Evolutionary conservation across 176 grass and related monocot genomes (phyloP).

Genomic region (Musa itinerans): DNA sequence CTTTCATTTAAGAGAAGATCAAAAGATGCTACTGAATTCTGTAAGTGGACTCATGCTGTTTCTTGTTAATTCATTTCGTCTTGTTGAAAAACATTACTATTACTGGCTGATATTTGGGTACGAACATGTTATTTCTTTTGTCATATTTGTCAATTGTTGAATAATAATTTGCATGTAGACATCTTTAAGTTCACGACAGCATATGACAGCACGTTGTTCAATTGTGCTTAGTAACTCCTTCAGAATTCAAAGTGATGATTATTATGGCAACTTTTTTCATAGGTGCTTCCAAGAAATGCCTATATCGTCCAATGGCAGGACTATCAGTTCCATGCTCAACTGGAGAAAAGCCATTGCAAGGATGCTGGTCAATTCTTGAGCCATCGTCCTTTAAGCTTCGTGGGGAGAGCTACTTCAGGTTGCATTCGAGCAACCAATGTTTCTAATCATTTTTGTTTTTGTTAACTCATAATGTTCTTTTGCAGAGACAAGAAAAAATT

Average conservation of each 20-base stretch:
- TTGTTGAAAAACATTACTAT: neutral
- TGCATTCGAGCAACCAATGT: no score
- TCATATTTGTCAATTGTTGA: no score
- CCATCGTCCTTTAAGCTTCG: conserved; percentile 74
- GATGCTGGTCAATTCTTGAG: conserved; percentile 79
- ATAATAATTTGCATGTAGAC: no score
- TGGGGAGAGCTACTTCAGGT: conserved; percentile 86
- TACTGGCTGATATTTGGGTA: no score
- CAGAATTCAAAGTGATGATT: neutral
- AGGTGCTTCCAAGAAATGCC: conserved; percentile 79
- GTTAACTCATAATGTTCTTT: neutral
- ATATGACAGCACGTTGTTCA: neutral
- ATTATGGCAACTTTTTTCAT: neutral
- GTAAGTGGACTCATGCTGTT: conserved; percentile 29
- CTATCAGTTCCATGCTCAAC: conserved; percentile 44
- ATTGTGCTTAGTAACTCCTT: neutral
- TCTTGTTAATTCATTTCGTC: neutral
- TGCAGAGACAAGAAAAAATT: conserved; percentile 85
- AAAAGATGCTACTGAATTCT: conserved; percentile 90
- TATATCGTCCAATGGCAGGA: conserved; percentile 69
- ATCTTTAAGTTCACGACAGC: neutral
- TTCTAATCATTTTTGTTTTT: no score
- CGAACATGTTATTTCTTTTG: no score
- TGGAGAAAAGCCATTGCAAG: conserved; percentile 47
- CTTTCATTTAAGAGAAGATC: conserved; percentile 89